phyloP scores from a whole-genome alignment of 495 filamentous ascomycete species.

The Xylaria telfairii region DNA sequence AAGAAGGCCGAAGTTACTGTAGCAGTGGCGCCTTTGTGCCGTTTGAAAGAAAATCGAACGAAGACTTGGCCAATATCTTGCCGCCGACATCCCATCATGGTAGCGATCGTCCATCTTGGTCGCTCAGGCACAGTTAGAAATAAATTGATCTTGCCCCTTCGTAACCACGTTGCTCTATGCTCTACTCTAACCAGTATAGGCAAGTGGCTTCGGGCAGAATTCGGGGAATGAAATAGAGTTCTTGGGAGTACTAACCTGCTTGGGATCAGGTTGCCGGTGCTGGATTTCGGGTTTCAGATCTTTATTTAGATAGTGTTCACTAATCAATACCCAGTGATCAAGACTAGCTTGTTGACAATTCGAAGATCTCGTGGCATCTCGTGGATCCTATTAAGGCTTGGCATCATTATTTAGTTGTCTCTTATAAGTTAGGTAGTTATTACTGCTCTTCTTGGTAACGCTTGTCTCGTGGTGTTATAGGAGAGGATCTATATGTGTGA shows the following conservation, averaged over 20 bases:
- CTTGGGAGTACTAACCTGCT: conserved; percentile 1
- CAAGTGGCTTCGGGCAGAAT: background rate
- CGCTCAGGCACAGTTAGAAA: background rate
- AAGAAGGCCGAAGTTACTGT: conserved; percentile 1
- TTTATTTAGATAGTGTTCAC: conserved; percentile 11
- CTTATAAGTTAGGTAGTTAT: background rate
- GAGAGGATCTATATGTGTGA: background rate
- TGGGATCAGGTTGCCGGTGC: background rate
- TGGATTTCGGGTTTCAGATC: conserved; percentile 12
- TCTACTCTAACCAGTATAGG: background rate
- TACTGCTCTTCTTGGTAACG: background rate
- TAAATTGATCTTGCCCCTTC: conserved; percentile 2
- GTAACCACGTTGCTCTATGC: background rate
- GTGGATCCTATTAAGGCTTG: background rate
- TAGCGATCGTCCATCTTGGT: background rate
- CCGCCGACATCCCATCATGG: background rate
- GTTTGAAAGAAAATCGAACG: background rate
- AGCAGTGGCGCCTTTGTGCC: background rate
- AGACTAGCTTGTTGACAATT: background rate
- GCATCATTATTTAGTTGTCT: background rate
- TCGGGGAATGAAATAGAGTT: background rate
- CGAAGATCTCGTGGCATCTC: background rate
- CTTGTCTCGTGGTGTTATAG: background rate
- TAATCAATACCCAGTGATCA: background rate
- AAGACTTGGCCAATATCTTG: background rate